phyloP scores from a whole-genome alignment of 2,329 filamentous ascomycete genomes.

The Penicillium sp. region DNA sequence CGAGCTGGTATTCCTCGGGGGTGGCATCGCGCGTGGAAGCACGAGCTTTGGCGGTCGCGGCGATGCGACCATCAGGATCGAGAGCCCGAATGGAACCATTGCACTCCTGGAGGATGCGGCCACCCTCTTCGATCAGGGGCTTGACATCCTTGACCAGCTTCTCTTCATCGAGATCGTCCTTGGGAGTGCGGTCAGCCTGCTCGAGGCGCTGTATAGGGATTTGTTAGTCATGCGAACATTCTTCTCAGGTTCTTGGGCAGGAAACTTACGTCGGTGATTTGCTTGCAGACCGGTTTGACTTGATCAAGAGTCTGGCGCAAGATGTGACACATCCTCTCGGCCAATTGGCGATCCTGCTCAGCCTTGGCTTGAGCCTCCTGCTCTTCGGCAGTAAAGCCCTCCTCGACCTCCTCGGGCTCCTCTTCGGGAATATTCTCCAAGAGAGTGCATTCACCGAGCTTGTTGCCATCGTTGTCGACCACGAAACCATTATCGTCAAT shows the following conservation, averaged over 20 bases:
- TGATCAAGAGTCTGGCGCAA: conserved; percentile 81
- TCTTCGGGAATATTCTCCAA: conserved; percentile 61
- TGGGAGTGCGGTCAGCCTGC: conserved; percentile 76
- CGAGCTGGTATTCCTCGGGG: conserved; percentile 82
- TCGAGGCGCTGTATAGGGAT: conserved; percentile 71
- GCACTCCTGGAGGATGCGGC: conserved; percentile 80
- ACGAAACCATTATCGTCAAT: conserved; percentile 61
- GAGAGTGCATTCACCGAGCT: conserved; percentile 68
- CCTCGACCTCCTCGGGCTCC: conserved; percentile 50
- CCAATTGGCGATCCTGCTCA: conserved; percentile 75
- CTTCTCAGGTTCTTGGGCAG: rapidly evolving
- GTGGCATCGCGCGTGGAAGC: conserved; percentile 75
- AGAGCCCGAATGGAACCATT: conserved; percentile 86
- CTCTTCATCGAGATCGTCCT: conserved; percentile 90
- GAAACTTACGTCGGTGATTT: conserved; percentile 74
- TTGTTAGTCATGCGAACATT: conserved; percentile 10
- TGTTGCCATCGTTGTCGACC: conserved; percentile 66
- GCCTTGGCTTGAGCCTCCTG: conserved; percentile 64
- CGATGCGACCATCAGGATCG: conserved; percentile 86
- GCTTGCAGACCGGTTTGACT: conserved; percentile 82
- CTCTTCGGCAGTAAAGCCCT: conserved; percentile 51
- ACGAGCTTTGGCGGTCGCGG: conserved; percentile 83
- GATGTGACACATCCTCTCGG: conserved; percentile 73
- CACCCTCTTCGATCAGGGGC: conserved; percentile 86
- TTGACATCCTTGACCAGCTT: conserved; percentile 84